Base-by-base conservation (phyloP, 108 stramenopile genomes). In the Nannochloropsis granulata region DNA sequence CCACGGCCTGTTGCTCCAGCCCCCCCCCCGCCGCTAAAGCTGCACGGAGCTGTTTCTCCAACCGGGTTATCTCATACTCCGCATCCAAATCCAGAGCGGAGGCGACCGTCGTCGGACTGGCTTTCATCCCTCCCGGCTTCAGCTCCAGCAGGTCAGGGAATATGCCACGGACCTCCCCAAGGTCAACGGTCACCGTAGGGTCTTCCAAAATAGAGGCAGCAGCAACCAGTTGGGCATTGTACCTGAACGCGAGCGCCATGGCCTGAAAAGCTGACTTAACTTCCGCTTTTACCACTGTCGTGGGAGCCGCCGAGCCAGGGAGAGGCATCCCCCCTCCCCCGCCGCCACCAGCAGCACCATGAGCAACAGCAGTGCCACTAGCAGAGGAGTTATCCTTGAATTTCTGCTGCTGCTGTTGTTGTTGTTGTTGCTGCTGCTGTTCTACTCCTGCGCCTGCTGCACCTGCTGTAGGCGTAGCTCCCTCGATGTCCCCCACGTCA, bases 171-270 rank as follows among this genome's bases (percentile, higher is more conserved):
- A 71, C 16, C 21, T 71, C 56, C 56, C 56, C 56, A 71, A 71
- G n/a, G 0, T 71, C 56, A 0, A 71, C n/a, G 21, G 56, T n/a
- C 56, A 71, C 56, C 1, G n/a, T 16, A n/a, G 56, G 56, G 56
- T 71, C 56, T n/a, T 71, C 56, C 11, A 71, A n/a, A 71, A 71
- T 71, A n/a, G 16, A n/a, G 56, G 0, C n/a, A n/a, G n/a, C 56
- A 10, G n/a, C 56, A n/a, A 10, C 56, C 56, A 71, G 16, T n/a
- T n/a, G 16, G 56, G 56, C 56, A 11, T 71, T 71, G 82, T 83
- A 87, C 16, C 86, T 44, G 45, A 87, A 83, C 34, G 83, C 86
- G 13, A 87, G 78, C 34, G 82, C 86, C 42, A 87, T 34, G 25
- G 86, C 86, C 83, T 87, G 78, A 45, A 87, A 87, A 13, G 46